phyloP scores from a whole-genome alignment of 2,329 filamentous ascomycete genomes.

The Achaetomium macrosporum region DNA sequence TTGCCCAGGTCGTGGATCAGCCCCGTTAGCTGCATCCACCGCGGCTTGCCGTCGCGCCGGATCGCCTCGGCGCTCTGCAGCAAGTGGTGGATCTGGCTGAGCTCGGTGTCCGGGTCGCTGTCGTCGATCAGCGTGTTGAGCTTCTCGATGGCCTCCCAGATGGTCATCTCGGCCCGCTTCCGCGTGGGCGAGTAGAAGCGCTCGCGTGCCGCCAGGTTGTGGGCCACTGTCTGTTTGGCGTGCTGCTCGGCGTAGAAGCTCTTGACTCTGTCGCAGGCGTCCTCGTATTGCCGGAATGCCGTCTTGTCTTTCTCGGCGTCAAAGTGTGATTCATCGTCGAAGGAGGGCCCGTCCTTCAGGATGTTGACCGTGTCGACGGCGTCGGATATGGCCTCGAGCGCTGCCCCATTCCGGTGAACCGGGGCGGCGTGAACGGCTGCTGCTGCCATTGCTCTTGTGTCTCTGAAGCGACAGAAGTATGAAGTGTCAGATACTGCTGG shows the following conservation, averaged over 20 bases:
- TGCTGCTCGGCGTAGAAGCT: constrained; percentile 74
- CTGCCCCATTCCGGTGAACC: constrained; percentile 21
- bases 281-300: constrained; percentile 63
- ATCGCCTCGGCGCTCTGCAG: constrained; percentile 87
- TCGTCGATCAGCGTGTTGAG: constrained; percentile 88
- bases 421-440: constrained; percentile 25
- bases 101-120: constrained; percentile 80
- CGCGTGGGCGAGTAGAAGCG: constrained; percentile 61
- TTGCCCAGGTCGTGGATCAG: constrained; percentile 77
- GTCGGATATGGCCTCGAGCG: constrained; percentile 32
- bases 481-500: too few species aligned
- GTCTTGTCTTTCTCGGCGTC: constrained; percentile 32
- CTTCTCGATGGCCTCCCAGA: constrained; percentile 91
- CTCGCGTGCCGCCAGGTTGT: constrained; percentile 76
- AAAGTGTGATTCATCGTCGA: constrained; percentile 23
- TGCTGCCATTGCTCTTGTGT: constrained; percentile 23
- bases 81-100: constrained; percentile 85
- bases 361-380: constrained; percentile 33
- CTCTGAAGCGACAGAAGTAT: too few species aligned
- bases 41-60: constrained; percentile 73
- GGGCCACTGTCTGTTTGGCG: constrained; percentile 69
- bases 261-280: constrained; percentile 78
- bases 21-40: constrained; percentile 75
- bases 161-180: constrained; percentile 62
- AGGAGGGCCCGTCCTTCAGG: constrained; percentile 19